A percentile compares a stretch with the other conserved stretches of the same genome.
These are phyloP conservation scores for Pleurotus tuber-regium DNA, from an alignment of 768 basidiomycete species.

Conservation along the genomic window DNA sequence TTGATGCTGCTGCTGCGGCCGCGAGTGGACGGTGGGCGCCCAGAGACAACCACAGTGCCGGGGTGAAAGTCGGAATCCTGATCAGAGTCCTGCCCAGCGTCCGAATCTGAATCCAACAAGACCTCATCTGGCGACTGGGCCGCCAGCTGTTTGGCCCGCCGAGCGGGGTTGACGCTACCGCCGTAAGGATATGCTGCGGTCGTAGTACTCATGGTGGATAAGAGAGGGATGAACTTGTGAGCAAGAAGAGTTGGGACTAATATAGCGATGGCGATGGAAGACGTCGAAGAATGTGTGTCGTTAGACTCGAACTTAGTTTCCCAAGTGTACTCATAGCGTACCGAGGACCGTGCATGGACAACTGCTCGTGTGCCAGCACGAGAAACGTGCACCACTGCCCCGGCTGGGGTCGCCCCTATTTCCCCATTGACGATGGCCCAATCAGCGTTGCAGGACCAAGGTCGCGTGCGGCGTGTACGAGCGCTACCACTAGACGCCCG, in stretches of 20 bases:
- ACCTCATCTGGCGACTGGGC: not conserved
- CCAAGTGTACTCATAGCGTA: not conserved
- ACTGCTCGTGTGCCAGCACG: constrained; percentile 21
- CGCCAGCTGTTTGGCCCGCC: constrained; percentile 33
- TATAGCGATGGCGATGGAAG: constrained; percentile 5
- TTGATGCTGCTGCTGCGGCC: constrained; percentile 11
- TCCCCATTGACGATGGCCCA: constrained; percentile 1
- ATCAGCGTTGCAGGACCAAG: constrained; percentile 7
- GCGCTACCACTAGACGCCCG: constrained; percentile 28
- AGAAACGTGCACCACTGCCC: constrained; percentile 20
- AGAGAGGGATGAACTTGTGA: not conserved
- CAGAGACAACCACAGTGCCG: constrained; percentile 9
- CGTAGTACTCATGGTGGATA: not conserved
- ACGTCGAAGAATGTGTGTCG: constrained; percentile 8
- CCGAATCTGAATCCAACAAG: constrained; percentile 4
- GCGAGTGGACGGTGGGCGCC: constrained; percentile 10
- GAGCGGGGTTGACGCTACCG: constrained; percentile 35
- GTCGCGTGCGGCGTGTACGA: constrained; percentile 29
- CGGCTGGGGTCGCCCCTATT: not conserved
- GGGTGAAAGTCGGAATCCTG: constrained; percentile 7
- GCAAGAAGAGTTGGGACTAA: not conserved
- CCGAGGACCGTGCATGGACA: constrained; percentile 8
- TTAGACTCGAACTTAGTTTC: constrained; percentile 3
- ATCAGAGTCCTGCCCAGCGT: constrained; percentile 10
- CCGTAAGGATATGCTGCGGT: constrained; percentile 24